Evolutionary conservation across 176 grass and related monocot genomes (phyloP).

Genomic region (Tuctoria greenei): DNA sequence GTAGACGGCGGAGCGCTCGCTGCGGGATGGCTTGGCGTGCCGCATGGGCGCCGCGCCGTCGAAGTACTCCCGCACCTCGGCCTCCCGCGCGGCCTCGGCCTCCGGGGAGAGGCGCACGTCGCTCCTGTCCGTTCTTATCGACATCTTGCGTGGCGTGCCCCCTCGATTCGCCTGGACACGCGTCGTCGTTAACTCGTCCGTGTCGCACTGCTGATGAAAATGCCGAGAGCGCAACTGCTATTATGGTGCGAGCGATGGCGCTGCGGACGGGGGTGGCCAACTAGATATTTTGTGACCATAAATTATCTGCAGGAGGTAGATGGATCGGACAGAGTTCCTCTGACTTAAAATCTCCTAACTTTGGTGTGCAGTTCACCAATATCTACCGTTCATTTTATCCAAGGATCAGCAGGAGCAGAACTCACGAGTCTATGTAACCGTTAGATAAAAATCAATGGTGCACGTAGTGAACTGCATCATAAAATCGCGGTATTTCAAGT

Average conservation of each 20-base stretch:
- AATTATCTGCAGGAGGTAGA: slow-evolving; percentile 34
- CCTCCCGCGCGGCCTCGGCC: slow-evolving; percentile 58
- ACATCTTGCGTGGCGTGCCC: slow-evolving; percentile 14
- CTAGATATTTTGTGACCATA: slow-evolving; percentile 25
- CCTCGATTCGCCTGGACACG: not conserved
- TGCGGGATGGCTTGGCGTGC: slow-evolving; percentile 86
- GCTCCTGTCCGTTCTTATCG: slow-evolving; percentile 68
- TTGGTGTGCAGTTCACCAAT: too few relatives aligned
- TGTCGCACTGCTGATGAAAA: not conserved
- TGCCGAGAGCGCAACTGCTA: not conserved
- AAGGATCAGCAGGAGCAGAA: too few relatives aligned
- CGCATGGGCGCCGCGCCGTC: slow-evolving; percentile 63
- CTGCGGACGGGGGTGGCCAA: not conserved
- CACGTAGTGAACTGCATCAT: too few relatives aligned
- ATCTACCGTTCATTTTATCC: too few relatives aligned
- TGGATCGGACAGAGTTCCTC: too few relatives aligned
- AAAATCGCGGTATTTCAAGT: too few relatives aligned
- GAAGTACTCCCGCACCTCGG: slow-evolving; percentile 58
- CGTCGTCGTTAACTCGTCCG: not conserved
- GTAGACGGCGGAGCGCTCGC: slow-evolving; percentile 61
- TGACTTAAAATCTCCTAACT: too few relatives aligned
- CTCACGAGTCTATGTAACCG: too few relatives aligned
- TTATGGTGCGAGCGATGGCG: slow-evolving; percentile 14
- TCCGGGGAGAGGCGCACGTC: slow-evolving; percentile 53
- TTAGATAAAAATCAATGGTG: too few relatives aligned